Evolutionary conservation across 31 red algal species (phyloP), one percentile per base, ranked within the genome.

Genomic region (Bonnemaisonia californica): DNA sequence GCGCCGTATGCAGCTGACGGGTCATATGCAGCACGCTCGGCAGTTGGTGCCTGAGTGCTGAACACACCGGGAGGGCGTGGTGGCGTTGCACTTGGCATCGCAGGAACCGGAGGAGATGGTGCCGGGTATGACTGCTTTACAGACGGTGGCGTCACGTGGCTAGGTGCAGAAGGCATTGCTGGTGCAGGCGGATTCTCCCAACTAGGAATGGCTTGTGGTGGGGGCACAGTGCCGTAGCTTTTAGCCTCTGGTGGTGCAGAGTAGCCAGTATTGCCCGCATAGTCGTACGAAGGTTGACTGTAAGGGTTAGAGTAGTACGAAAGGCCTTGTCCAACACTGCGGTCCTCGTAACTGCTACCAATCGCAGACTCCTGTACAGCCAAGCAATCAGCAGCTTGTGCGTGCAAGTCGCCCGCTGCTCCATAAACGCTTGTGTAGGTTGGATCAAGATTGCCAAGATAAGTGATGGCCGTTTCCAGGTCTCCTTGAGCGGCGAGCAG

Each of bases 381-480:
- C 26, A 89, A 32, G 21, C 76, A 72, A 8, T 91, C 88, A 28
- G 74, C 55, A 23, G 80, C 88, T 71, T 85, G 82, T 3, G 72
- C 59, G 12, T 84, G 72, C 1, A 91, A 27, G 33, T 79, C 73
- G 34, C 66, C 88, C 2, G 74, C 88, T 26, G 74, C 69, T 33
- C 88, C 88, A 63, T 80, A 85, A 2, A 79, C 55, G 58, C 88
- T 78, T 23, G 71, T 54, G 57, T 84, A 79, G 4, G 26, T 28
- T 23, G 88, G 80, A 74, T 91, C 88, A n/a, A 91, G 54, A 36
- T 69, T 80, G 74, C 74, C 84, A 19, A 94, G 80, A 42, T 94
- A 94, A 5, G 74, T 84, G 0, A 94, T 54, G 3, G 91, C 91
- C 4, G 34, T 31, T 12, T 62, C 54, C 42, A 71, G 70, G 56